phyloP scores from a whole-genome alignment of 495 filamentous ascomycete genomes.

The Annulohypoxylon maeteangense region DNA sequence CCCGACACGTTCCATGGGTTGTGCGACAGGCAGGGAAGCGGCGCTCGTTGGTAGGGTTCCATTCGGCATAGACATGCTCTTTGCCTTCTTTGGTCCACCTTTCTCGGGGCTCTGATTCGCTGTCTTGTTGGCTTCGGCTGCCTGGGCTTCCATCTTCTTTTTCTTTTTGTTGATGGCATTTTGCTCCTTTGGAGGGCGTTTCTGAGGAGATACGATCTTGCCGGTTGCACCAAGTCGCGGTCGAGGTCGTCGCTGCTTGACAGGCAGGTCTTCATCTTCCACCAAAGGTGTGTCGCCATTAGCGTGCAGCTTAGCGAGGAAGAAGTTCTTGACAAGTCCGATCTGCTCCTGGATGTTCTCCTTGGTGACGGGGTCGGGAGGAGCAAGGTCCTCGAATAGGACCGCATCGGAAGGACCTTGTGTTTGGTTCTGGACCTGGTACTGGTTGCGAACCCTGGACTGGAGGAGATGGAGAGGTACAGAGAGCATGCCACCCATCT shows the following conservation, averaged over 20 bases:
- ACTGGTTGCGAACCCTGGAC: slow-evolving; percentile 83
- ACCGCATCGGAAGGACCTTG: slow-evolving; percentile 61
- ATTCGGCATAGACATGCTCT: slow-evolving; percentile 48
- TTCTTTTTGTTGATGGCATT: slow-evolving; percentile 79
- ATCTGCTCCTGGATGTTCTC: slow-evolving; percentile 82
- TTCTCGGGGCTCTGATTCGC: slow-evolving; percentile 55
- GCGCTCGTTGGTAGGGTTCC: slow-evolving; percentile 41
- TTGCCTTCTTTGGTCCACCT: slow-evolving; percentile 55
- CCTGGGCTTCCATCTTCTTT: slow-evolving; percentile 68
- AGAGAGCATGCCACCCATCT: slow-evolving; percentile 85
- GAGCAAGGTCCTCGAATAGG: slow-evolving; percentile 74
- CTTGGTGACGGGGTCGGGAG: slow-evolving; percentile 80
- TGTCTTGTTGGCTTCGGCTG: slow-evolving; percentile 52
- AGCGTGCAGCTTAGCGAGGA: slow-evolving; percentile 84
- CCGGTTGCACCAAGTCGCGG: slow-evolving; percentile 94
- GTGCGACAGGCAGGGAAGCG: slow-evolving; percentile 37
- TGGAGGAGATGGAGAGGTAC: slow-evolving; percentile 96
- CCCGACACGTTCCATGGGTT: slow-evolving; percentile 60
- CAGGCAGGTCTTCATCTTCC: slow-evolving; percentile 94
- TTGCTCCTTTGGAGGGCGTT: slow-evolving; percentile 82
- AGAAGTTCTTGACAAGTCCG: slow-evolving; percentile 87
- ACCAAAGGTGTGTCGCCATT: slow-evolving; percentile 83
- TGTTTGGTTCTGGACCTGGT: slow-evolving; percentile 77
- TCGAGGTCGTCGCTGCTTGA: slow-evolving; percentile 89
- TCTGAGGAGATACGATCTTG: slow-evolving; percentile 91